Conservation (phyloP, 371 early-diverging fungal genomes). For the Basidiobolus meristosporus region DNA sequence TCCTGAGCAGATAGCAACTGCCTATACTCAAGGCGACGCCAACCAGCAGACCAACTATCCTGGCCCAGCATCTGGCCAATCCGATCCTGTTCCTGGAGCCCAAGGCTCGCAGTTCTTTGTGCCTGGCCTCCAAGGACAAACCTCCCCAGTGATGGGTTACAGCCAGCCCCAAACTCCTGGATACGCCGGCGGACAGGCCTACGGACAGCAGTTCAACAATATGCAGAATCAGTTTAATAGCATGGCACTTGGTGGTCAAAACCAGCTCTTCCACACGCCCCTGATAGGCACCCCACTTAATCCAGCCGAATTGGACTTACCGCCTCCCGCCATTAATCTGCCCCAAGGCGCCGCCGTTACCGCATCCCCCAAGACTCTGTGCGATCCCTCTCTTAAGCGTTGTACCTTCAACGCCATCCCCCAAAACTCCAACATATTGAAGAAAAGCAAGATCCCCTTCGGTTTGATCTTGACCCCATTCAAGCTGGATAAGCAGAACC, state of each 20-base stretch:
- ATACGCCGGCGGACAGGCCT: constrained; percentile 2
- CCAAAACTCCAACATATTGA: constrained; percentile 49
- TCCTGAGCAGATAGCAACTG: constrained; percentile 26
- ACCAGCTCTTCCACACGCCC: constrained; percentile 14
- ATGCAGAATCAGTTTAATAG: constrained; percentile 19
- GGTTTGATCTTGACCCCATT: constrained; percentile 80
- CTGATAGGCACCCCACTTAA: constrained; percentile 30
- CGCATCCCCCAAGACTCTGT: constrained; percentile 40
- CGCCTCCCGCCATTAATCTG: constrained; percentile 27
- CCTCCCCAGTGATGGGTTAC: constrained; percentile 6
- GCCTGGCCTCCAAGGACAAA: constrained; percentile 6
- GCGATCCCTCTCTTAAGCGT: constrained; percentile 62
- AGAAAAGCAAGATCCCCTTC: constrained; percentile 72
- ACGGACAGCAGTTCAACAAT: constrained; percentile 5
- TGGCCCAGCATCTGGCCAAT: constrained; percentile 7
- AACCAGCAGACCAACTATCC: constrained; percentile 2
- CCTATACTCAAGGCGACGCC: constrained; percentile 14
- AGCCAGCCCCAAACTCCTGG: constrained; percentile 7
- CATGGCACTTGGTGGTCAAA: constrained; percentile 11
- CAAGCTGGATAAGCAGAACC: constrained; percentile 26
- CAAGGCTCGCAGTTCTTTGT: constrained; percentile 13
- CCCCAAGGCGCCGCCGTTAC: constrained; percentile 47
- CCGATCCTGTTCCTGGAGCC: constrained; percentile 2
- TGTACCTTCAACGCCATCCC: constrained; percentile 83
- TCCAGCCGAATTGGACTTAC: constrained; percentile 25